These are phyloP conservation scores for Cadophora luteo-olivacea DNA, from an alignment of 2,329 filamentous ascomycete genomes.

Conservation along the genomic window DNA sequence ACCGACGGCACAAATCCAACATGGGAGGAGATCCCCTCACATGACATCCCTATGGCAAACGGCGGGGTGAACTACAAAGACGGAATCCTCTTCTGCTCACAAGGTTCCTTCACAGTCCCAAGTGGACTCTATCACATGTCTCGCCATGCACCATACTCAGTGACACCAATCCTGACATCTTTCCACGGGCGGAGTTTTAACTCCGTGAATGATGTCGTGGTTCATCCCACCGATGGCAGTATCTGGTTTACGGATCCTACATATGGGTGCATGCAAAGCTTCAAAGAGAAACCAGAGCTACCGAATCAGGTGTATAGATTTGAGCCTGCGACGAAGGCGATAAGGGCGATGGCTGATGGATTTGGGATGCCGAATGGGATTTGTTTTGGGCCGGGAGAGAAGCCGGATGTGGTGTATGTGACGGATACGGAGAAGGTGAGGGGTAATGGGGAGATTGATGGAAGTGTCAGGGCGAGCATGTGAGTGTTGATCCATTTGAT, in stretches of 20 bases:
- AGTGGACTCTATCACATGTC: conserved; percentile 37
- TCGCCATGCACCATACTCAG: conserved; percentile 28
- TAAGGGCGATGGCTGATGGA: conserved; percentile 63
- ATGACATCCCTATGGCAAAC: conserved; percentile 32
- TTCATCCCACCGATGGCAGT: conserved; percentile 59
- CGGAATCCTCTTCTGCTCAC: conserved; percentile 39
- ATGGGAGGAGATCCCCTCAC: conserved; percentile 27
- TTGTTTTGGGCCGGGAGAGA: conserved; percentile 60
- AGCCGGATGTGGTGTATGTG: conserved; percentile 54
- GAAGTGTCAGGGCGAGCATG: conserved; percentile 26
- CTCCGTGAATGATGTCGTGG: conserved; percentile 62
- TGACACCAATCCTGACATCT: conserved; percentile 59
- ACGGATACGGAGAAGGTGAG: conserved; percentile 59
- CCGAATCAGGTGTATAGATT: conserved; percentile 66
- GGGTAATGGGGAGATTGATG: conserved; percentile 32
- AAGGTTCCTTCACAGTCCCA: conserved; percentile 27
- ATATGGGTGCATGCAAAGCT: conserved; percentile 65
- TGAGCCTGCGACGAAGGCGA: conserved; percentile 55
- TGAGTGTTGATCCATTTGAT: conserved; percentile 4
- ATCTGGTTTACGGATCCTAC: conserved; percentile 70
- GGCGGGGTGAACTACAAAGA: conserved; percentile 35
- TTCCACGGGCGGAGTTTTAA: conserved; percentile 65
- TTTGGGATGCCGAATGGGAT: conserved; percentile 64
- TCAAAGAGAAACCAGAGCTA: conserved; percentile 58
- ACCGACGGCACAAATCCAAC: conserved; percentile 34